These are phyloP conservation scores for Vairimorpha ceranae DNA, from an alignment of 371 early-diverging fungal genomes.

Conservation along the genomic window DNA sequence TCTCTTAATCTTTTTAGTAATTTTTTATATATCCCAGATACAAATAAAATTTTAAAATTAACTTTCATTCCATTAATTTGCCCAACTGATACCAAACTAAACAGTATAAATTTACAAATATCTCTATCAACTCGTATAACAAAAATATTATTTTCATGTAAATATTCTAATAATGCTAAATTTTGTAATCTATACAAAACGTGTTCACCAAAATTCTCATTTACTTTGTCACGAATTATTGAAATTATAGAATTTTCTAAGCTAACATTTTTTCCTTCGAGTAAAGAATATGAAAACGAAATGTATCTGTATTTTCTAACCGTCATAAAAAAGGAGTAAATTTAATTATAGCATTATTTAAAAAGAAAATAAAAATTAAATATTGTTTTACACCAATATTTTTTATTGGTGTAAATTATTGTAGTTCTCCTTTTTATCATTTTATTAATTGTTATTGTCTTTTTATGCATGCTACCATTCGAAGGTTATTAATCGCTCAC, in stretches of 20 bases:
- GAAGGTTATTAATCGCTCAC: too few relatives aligned
- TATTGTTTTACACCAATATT: too few relatives aligned
- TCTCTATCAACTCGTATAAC: conserved; percentile 16
- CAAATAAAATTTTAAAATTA: not conserved
- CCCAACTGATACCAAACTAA: not conserved
- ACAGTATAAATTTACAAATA: not conserved
- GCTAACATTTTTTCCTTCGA: not conserved
- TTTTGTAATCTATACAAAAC: not conserved
- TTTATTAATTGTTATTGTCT: too few relatives aligned
- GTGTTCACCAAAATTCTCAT: conserved; percentile 2
- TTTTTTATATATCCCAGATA: conserved; percentile 14
- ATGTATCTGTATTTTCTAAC: conserved; percentile 17
- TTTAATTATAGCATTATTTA: too few relatives aligned
- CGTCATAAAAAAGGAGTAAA: not conserved
- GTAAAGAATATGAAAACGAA: not conserved
- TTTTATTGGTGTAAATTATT: too few relatives aligned
- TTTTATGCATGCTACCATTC: too few relatives aligned
- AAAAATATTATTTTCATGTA: conserved; percentile 8
- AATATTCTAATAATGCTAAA: not conserved
- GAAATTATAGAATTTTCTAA: not conserved
- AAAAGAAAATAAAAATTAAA: too few relatives aligned
- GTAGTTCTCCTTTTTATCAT: too few relatives aligned
- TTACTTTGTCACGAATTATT: not conserved
- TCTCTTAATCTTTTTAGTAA: not conserved
- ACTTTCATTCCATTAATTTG: not conserved